These are phyloP conservation scores for Candida berthetii DNA, from an alignment of 805 yeast genomes.

Conservation along the genomic window DNA sequence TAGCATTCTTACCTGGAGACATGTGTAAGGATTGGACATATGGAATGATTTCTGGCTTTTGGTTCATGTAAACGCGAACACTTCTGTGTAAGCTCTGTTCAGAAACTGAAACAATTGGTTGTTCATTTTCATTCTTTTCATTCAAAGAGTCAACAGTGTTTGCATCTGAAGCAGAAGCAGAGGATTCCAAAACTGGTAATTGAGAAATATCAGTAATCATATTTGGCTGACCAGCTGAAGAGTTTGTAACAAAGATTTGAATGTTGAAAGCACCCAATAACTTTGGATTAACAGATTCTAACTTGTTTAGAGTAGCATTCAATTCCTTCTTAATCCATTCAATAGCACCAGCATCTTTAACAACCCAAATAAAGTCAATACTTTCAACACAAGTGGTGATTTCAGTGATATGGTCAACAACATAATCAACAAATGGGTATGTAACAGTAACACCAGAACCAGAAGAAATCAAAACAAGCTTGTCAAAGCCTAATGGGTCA, in stretches of 20 bases:
- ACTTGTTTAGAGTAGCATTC: neutral
- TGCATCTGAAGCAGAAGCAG: neutral
- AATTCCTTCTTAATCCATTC: conserved; percentile 36
- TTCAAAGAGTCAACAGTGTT: neutral
- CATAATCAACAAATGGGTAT: conserved; percentile 33
- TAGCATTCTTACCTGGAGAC: conserved; percentile 25
- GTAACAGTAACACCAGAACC: conserved; percentile 51
- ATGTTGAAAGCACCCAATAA: conserved; percentile 3
- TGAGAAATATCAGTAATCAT: neutral
- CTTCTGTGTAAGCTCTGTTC: neutral
- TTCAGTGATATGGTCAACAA: conserved; percentile 7
- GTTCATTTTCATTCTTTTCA: neutral
- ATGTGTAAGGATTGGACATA: conserved; percentile 2
- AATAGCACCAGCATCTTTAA: conserved; percentile 25
- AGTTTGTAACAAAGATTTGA: conserved; percentile 24
- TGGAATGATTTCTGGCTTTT: conserved; percentile 10
- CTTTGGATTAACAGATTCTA: neutral
- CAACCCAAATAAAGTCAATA: conserved; percentile 40
- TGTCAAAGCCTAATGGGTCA: conserved; percentile 37
- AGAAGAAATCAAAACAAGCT: conserved; percentile 33
- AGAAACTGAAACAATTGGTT: neutral
- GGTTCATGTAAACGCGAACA: conserved; percentile 3
- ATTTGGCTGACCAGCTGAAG: conserved; percentile 9
- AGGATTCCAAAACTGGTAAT: neutral
- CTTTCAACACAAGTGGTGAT: conserved; percentile 14